Evolutionary conservation across 2,329 filamentous ascomycete species (phyloP).

Genomic region (Exophiala aquamarina): DNA sequence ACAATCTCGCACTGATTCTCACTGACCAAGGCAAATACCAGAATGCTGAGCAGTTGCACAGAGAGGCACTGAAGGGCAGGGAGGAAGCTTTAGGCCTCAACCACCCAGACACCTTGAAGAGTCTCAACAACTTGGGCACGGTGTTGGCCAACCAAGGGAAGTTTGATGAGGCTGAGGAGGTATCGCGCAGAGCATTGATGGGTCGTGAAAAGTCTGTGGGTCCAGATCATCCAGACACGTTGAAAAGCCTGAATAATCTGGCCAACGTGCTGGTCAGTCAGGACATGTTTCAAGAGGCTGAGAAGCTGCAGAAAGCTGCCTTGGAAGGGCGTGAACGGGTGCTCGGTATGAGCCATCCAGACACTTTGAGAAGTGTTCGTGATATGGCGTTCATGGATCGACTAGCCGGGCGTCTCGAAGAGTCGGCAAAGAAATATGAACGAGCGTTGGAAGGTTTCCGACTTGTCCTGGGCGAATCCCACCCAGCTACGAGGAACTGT

Average conservation of each 20-base stretch:
- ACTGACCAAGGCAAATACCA: conserved; percentile 14
- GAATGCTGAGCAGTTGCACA: conserved; percentile 18
- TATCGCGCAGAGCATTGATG: conserved; percentile 8
- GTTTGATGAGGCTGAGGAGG: conserved; percentile 20
- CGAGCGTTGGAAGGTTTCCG: no score
- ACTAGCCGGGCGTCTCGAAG: no score
- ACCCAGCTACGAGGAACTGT: no score
- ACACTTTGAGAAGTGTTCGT: no score
- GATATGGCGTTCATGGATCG: no score
- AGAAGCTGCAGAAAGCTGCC: conserved; percentile 5
- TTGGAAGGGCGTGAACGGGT: conserved; percentile 21
- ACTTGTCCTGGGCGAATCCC: no score
- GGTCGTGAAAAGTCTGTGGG: conserved; percentile 13
- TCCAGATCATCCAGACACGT: conserved; percentile 22
- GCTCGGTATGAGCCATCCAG: no score
- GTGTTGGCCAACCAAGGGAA: conserved; percentile 16
- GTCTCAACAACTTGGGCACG: conserved; percentile 21
- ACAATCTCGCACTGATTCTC: conserved; percentile 22
- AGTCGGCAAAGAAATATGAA: no score
- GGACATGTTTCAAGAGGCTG: conserved; percentile 24
- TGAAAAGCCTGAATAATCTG: conserved; percentile 24
- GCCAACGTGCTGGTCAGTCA: conserved; percentile 6
- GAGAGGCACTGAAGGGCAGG: conserved; percentile 5
- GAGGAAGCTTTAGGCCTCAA: conserved; percentile 18
- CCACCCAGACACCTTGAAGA: conserved; percentile 24